Evolutionary conservation across 2,329 filamentous ascomycete species (phyloP).

Genomic region (Fusarium setosum): DNA sequence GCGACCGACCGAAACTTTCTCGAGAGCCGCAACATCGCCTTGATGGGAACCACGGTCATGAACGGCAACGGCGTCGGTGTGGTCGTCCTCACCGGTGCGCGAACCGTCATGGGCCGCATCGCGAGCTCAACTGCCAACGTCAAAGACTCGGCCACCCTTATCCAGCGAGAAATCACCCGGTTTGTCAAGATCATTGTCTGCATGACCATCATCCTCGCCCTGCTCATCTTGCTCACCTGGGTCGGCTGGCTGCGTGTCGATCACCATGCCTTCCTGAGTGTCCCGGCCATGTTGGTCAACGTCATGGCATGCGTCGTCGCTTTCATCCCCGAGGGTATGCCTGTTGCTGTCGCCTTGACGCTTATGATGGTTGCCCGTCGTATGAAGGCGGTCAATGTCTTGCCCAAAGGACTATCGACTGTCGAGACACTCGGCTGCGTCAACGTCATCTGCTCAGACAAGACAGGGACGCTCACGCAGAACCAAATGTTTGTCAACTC

Average conservation of each 20-base stretch:
- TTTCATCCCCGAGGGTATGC: slow-evolving; percentile 55
- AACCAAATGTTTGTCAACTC: slow-evolving; percentile 58
- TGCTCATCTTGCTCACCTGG: slow-evolving; percentile 59
- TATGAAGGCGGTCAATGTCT: slow-evolving; percentile 56
- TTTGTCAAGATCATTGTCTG: slow-evolving; percentile 56
- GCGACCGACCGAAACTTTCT: slow-evolving; percentile 54
- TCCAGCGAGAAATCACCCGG: slow-evolving; percentile 55
- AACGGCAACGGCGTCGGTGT: slow-evolving; percentile 54
- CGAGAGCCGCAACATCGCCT: slow-evolving; percentile 56
- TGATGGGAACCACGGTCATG: slow-evolving; percentile 56
- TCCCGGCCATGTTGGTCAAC: slow-evolving; percentile 58
- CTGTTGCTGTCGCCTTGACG: slow-evolving; percentile 52
- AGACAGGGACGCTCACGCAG: slow-evolving; percentile 56
- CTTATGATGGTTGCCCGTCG: slow-evolving; percentile 55
- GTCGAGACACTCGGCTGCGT: slow-evolving; percentile 57
- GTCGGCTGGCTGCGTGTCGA: slow-evolving; percentile 52
- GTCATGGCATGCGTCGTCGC: slow-evolving; percentile 57
- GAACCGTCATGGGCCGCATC: slow-evolving; percentile 56
- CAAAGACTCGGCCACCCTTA: slow-evolving; percentile 52
- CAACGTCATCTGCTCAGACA: slow-evolving; percentile 57
- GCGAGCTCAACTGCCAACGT: slow-evolving; percentile 50
- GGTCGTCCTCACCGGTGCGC: slow-evolving; percentile 53
- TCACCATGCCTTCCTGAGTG: slow-evolving; percentile 52
- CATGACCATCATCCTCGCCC: slow-evolving; percentile 52
- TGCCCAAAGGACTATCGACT: slow-evolving; percentile 55